Conservation (phyloP, 768 basidiomycete species). For the Mycena indigotica region DNA sequence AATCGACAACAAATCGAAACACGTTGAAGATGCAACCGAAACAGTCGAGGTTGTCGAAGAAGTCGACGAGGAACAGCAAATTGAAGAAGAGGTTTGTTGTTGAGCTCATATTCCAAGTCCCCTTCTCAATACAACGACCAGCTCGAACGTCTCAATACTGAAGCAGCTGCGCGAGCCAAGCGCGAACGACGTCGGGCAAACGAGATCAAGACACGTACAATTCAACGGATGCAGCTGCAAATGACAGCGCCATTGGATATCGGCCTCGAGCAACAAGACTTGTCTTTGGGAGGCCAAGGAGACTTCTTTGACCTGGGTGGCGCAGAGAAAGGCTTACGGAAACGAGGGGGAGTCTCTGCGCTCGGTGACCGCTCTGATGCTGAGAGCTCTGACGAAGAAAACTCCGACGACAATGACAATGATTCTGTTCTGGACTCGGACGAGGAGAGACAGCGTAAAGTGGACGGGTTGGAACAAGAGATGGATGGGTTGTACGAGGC, state of each 20-base stretch:
- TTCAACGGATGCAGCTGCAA: conserved; percentile 93
- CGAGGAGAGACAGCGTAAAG: conserved; percentile 68
- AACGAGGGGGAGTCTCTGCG: conserved; percentile 42
- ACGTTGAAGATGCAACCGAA: conserved; percentile 78
- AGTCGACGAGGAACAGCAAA: conserved; percentile 85
- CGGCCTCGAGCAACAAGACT: conserved; percentile 81
- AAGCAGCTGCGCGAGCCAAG: conserved; percentile 71
- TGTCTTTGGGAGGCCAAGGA: conserved; percentile 74
- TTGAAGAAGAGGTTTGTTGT: conserved; percentile 76
- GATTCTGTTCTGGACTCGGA: conserved; percentile 58
- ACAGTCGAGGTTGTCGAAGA: conserved; percentile 64
- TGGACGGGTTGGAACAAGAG: conserved; percentile 74
- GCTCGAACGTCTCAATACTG: conserved; percentile 83
- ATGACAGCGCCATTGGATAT: conserved; percentile 99
- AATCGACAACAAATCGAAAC: conserved; percentile 75
- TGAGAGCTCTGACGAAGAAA: conserved; percentile 46
- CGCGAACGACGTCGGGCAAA: conserved; percentile 84
- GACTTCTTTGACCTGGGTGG: conserved; percentile 86
- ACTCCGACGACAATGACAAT: conserved; percentile 33
- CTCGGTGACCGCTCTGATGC: conserved; percentile 47
- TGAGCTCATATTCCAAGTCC: not conserved
- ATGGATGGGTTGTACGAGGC: conserved; percentile 87
- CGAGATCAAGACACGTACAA: conserved; percentile 83
- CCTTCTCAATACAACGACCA: conserved; percentile 34
- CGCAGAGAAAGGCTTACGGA: conserved; percentile 47